phyloP scores from a whole-genome alignment of 75 land plant species.

The Pseudotsuga menziesii region DNA sequence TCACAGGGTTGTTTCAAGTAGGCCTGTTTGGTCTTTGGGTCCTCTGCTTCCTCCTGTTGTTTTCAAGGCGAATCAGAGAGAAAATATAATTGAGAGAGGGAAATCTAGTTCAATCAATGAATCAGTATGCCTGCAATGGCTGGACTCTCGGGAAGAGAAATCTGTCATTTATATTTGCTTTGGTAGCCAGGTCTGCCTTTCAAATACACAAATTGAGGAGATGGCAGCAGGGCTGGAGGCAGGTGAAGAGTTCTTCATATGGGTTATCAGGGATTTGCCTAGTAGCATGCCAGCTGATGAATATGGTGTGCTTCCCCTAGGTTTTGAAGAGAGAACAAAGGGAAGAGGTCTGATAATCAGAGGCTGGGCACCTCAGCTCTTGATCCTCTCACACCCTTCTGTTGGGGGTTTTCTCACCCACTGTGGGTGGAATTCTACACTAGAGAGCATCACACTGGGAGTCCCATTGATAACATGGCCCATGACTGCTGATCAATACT shows the following conservation, averaged over 20 bases:
- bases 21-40: constrained; percentile 34
- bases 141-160: neutral
- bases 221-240: neutral
- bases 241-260: neutral
- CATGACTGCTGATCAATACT: neutral
- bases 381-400: constrained; percentile 13
- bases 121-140: constrained; percentile 10
- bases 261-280: neutral
- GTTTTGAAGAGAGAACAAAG: constrained; percentile 3
- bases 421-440: constrained; percentile 21
- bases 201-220: neutral
- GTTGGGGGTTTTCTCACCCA: constrained; percentile 18
- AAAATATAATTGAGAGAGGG: too few species aligned
- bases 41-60: constrained; percentile 6
- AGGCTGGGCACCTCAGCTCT: constrained; percentile 16
- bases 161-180: neutral
- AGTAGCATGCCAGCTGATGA: constrained; percentile 9
- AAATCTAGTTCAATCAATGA: neutral
- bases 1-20: neutral
- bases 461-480: constrained; percentile 6
- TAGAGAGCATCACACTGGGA: constrained; percentile 9
- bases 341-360: constrained; percentile 11
- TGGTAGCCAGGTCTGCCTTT: neutral
- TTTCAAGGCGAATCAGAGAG: too few species aligned
- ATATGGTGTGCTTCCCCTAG: neutral